Evolutionary conservation across 306 rosid genomes (phyloP).

Genomic region (Carpinus fangiana): DNA sequence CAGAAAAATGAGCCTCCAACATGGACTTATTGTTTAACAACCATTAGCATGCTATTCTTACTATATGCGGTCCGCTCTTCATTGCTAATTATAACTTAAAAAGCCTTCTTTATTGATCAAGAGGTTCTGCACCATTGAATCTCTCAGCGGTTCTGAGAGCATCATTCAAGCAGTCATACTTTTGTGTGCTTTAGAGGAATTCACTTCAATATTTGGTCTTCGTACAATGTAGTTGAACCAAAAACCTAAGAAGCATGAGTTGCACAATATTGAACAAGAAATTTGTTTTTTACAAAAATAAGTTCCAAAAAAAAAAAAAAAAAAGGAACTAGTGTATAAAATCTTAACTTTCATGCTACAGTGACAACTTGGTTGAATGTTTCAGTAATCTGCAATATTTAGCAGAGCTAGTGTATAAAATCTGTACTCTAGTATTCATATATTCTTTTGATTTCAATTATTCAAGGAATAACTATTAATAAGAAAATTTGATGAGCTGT

Average conservation of each 20-base stretch:
- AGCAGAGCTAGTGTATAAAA: background rate
- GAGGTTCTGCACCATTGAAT: background rate
- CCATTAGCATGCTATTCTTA: background rate
- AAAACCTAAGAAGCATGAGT: background rate
- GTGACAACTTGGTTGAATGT: background rate
- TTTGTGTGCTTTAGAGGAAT: background rate
- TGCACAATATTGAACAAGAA: background rate
- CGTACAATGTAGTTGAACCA: conserved; percentile 1
- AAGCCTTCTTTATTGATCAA: background rate
- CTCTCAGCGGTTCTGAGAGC: background rate
- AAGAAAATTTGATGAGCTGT: background rate
- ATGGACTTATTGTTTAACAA: background rate
- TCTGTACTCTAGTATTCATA: background rate
- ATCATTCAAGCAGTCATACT: background rate
- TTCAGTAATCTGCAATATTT: background rate
- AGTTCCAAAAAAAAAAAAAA: background rate
- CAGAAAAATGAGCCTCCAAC: background rate
- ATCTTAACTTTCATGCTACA: background rate
- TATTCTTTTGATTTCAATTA: background rate
- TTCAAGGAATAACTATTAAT: background rate
- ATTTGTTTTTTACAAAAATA: background rate
- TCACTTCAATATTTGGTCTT: background rate
- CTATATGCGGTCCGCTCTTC: background rate
- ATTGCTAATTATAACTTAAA: background rate
- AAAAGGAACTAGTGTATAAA: background rate